Evolutionary conservation across 2,329 filamentous ascomycete species (phyloP).

Genomic region (Aspergillus sp.): DNA sequence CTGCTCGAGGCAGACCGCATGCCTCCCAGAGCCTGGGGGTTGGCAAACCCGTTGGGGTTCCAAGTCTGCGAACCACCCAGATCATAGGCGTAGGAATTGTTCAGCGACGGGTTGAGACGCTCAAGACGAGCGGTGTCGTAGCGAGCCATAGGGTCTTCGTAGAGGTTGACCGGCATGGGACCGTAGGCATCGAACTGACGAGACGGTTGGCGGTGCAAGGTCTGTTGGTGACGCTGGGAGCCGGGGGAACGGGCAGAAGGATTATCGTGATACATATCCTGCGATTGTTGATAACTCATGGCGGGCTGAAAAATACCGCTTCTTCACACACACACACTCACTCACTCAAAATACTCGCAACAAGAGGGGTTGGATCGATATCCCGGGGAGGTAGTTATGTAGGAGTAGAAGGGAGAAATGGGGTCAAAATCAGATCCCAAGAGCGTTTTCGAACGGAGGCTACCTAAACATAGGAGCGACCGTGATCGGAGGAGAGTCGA

Average conservation of each 20-base stretch:
- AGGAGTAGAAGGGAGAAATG: constrained; percentile 23
- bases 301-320: constrained; percentile 15
- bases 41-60: constrained; percentile 68
- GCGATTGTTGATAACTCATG: constrained; percentile 36
- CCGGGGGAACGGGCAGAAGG: constrained; percentile 65
- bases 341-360: constrained; percentile 8
- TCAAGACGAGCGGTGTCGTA: constrained; percentile 52
- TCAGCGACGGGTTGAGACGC: constrained; percentile 53
- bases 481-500: constrained; percentile 4
- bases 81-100: constrained; percentile 62
- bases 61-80: constrained; percentile 66
- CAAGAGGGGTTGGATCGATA: neutral
- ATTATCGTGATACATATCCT: constrained; percentile 62
- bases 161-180: constrained; percentile 61
- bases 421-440: neutral
- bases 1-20: constrained; percentile 52
- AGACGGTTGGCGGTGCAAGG: constrained; percentile 64
- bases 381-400: constrained; percentile 19
- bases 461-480: constrained; percentile 29
- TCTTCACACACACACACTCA: constrained; percentile 10
- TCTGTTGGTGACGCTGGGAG: constrained; percentile 61
- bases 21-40: constrained; percentile 57
- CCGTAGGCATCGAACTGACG: constrained; percentile 70
- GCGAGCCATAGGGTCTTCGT: constrained; percentile 59
- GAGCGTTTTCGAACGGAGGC: constrained; percentile 8